These are phyloP conservation scores for Limnanthes douglasii DNA, from an alignment of 345 rosid species.

Conservation along the genomic window DNA sequence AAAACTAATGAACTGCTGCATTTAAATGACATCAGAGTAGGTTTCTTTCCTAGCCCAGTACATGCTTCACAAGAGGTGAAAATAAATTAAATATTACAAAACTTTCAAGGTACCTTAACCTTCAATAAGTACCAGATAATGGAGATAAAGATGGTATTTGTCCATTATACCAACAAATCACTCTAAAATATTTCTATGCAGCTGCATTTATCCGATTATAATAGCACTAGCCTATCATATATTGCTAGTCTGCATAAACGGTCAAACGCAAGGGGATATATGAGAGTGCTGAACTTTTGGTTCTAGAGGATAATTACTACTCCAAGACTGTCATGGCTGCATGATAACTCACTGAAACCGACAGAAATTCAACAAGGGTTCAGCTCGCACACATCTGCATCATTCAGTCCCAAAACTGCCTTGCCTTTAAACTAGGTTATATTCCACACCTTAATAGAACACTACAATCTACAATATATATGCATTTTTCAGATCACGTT, in stretches of 20 bases:
- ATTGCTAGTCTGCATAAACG: neutral
- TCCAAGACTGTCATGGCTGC: slow-evolving; percentile 2
- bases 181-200: neutral
- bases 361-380: neutral
- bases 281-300: neutral
- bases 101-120: neutral
- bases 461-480: neutral
- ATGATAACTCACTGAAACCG: neutral
- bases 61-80: neutral
- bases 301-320: neutral
- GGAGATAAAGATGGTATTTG: neutral
- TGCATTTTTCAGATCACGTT: neutral
- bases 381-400: neutral
- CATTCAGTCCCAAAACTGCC: neutral
- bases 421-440: neutral
- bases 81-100: neutral
- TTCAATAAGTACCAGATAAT: slow-evolving; percentile 1
- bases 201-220: neutral
- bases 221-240: neutral
- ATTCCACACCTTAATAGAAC: neutral
- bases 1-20: too few relatives aligned
- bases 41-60: neutral
- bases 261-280: neutral
- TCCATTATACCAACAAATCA: neutral
- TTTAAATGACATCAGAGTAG: neutral